Percentiles rank a stretch among this genome's conserved stretches.
These are phyloP conservation scores for Adansonia digitata DNA, from an alignment of 345 rosid genomes.

Conservation along the genomic window DNA sequence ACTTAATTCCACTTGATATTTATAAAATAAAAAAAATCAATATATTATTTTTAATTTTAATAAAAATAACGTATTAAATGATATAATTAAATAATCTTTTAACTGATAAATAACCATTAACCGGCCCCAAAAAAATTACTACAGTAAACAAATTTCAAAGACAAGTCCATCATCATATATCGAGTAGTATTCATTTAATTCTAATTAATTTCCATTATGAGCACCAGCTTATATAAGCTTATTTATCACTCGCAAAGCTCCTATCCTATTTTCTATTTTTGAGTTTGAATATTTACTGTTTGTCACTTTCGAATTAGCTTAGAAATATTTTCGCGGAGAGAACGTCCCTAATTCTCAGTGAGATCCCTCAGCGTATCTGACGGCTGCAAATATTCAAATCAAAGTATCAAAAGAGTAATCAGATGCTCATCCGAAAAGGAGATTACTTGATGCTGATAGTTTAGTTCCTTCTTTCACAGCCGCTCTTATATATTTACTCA, in stretches of 20 bases:
- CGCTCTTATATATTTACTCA: conserved; percentile 9
- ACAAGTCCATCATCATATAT: neutral
- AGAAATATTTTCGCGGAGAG: neutral
- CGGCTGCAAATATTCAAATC: neutral
- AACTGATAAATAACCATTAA: too few relatives aligned
- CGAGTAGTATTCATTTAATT: neutral
- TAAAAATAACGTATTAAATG: too few relatives aligned
- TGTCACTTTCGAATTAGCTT: neutral
- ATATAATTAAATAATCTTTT: too few relatives aligned
- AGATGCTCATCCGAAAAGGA: neutral
- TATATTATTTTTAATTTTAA: too few relatives aligned
- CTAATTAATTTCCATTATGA: neutral
- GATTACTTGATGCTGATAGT: conserved; percentile 53
- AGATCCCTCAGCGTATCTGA: neutral
- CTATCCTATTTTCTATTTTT: neutral
- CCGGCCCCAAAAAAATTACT: too few relatives aligned
- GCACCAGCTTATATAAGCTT: neutral
- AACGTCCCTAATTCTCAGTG: neutral
- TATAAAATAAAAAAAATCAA: too few relatives aligned
- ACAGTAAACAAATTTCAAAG: neutral
- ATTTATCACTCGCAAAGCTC: neutral
- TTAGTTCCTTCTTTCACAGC: conserved; percentile 41
- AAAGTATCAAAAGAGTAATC: neutral
- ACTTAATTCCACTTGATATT: too few relatives aligned
- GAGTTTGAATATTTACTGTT: neutral